Evolutionary conservation across 257 asterid species (phyloP).

Genomic region (Capsicum baccatum): DNA sequence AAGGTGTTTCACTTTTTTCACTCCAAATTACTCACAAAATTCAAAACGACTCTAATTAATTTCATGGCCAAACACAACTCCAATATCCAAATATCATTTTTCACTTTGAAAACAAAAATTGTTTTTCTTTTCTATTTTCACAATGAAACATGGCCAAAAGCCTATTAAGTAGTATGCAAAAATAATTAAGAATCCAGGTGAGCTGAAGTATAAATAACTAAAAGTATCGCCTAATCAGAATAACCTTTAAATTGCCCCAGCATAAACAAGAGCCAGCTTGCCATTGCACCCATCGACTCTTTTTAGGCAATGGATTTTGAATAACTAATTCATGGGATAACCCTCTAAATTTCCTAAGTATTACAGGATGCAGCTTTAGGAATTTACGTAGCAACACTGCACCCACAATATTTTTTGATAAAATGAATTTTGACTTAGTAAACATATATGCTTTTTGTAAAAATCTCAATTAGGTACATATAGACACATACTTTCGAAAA

Average conservation of each 20-base stretch:
- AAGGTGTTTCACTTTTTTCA: too few relatives aligned
- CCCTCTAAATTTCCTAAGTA: not conserved
- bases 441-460: not conserved
- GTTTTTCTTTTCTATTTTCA: too few relatives aligned
- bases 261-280: not conserved
- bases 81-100: too few relatives aligned
- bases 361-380: not conserved
- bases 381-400: not conserved
- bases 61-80: too few relatives aligned
- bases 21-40: too few relatives aligned
- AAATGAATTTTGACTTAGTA: not conserved
- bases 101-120: too few relatives aligned
- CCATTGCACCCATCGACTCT: not conserved
- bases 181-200: not conserved
- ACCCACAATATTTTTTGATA: not conserved
- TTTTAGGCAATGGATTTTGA: not conserved
- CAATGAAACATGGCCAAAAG: too few relatives aligned
- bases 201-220: not conserved
- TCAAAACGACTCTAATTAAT: too few relatives aligned
- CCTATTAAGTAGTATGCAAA: not conserved
- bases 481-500: not conserved
- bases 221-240: not conserved
- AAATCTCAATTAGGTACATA: not conserved
- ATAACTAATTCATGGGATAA: not conserved
- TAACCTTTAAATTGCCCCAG: not conserved